phyloP scores from a whole-genome alignment of 1,139 yeast species.

The Geotrichum klebahnii region DNA sequence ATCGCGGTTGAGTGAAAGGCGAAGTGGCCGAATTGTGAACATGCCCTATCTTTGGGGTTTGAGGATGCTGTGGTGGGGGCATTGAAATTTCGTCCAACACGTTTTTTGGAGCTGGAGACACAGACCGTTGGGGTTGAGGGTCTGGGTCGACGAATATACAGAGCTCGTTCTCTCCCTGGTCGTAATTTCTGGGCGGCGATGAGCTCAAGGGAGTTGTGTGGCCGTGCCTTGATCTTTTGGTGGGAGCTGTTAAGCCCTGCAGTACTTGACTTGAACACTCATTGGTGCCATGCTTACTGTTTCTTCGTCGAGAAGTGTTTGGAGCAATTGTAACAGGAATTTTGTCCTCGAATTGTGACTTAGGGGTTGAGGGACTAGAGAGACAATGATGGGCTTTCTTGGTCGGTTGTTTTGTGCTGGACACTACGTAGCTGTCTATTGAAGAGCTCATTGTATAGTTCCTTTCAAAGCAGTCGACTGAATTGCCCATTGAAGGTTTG shows the following conservation, averaged over 20 bases:
- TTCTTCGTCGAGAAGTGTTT: too few relatives aligned
- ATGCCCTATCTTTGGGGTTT: not conserved
- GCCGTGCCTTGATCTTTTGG: not conserved
- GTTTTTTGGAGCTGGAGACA: not conserved
- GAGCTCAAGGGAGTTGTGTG: slow-evolving; percentile 9
- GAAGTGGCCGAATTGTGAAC: not conserved
- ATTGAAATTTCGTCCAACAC: slow-evolving; percentile 3
- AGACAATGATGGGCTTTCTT: too few relatives aligned
- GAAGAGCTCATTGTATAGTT: not conserved
- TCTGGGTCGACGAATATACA: slow-evolving; percentile 5
- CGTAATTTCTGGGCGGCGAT: slow-evolving; percentile 6
- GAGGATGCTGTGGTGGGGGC: slow-evolving; percentile 9
- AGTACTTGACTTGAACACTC: not conserved
- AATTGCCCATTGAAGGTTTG: too few relatives aligned
- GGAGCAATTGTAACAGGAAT: too few relatives aligned
- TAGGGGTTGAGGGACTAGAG: too few relatives aligned
- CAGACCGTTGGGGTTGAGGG: not conserved
- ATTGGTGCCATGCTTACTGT: not conserved
- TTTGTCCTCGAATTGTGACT: too few relatives aligned
- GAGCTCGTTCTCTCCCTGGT: not conserved
- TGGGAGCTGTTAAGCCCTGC: not conserved
- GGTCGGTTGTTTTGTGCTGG: too few relatives aligned
- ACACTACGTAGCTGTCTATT: not conserved
- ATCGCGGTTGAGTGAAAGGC: not conserved
- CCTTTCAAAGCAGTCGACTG: too few relatives aligned